Evolutionary conservation across 2,329 filamentous ascomycete genomes (phyloP).

Genomic region (Calonectria pauciramosa): DNA sequence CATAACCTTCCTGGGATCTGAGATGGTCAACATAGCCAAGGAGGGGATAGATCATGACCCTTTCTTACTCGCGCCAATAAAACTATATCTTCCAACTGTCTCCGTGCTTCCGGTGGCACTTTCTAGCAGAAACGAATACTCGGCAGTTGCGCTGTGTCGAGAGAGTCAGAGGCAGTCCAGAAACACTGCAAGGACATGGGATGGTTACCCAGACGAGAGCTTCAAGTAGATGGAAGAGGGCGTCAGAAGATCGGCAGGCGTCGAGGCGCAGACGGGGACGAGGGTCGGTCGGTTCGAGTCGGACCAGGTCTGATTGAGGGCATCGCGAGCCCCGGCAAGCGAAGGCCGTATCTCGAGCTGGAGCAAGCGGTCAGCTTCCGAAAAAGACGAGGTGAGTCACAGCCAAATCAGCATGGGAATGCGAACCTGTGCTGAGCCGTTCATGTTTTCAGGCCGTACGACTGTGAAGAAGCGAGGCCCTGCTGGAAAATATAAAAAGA

Average conservation of each 20-base stretch:
- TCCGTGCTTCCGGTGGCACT: slow-evolving; percentile 86
- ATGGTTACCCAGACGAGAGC: slow-evolving; percentile 59
- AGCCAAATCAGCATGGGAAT: neutral
- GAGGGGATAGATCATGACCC: neutral
- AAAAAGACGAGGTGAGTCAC: neutral
- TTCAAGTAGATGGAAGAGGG: slow-evolving; percentile 97
- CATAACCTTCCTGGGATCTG: slow-evolving; percentile 81
- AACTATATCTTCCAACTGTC: slow-evolving; percentile 94
- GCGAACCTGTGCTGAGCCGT: slow-evolving; percentile 41
- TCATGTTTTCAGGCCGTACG: slow-evolving; percentile 32
- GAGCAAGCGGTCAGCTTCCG: slow-evolving; percentile 15
- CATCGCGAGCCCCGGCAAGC: slow-evolving; percentile 45
- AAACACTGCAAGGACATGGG: neutral
- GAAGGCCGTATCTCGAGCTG: slow-evolving; percentile 47
- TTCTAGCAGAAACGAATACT: slow-evolving; percentile 94
- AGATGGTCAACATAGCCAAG: neutral
- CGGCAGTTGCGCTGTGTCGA: slow-evolving; percentile 60
- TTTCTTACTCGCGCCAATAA: slow-evolving; percentile 77
- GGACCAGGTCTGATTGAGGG: slow-evolving; percentile 43
- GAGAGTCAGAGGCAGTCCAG: slow-evolving; percentile 35
- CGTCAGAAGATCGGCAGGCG: slow-evolving; percentile 92
- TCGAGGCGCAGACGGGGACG: slow-evolving; percentile 85
- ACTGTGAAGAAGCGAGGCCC: neutral
- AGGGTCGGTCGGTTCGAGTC: slow-evolving; percentile 70
- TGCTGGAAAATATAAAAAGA: neutral